Base-by-base conservation (phyloP, 345 rosid species). In the Populus pruinosa region DNA sequence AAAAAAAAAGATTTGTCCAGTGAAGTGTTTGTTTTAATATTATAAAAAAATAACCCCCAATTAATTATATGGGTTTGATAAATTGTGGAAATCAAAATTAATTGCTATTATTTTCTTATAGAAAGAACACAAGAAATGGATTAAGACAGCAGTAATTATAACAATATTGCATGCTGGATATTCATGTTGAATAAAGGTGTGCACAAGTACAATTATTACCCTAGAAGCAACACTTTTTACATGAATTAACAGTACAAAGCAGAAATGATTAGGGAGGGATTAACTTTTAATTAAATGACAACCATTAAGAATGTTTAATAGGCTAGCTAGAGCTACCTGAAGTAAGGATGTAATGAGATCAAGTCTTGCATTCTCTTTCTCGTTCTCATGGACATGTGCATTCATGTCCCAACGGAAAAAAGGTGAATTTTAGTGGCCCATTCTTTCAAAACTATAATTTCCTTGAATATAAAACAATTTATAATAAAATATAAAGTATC, bases 121-220 rank as follows among this genome's bases (percentile, higher is more conserved):
- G 65, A 23, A 36, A n/a, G 44, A 49, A 65, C 49, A 71, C 33
- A 18, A 78, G 65, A 53, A 47, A 71, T 5, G 68, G 75, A 64
- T 27, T 39, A 36, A 50, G 80, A 76, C 78, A 69, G 70, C 17
- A 44, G 66, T 55, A 73, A 79, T 76, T 76, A 76, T 76, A 31
- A 61, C 67, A 27, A 72, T 33, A 69, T 59, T 59, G 21, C 75
- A 68, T 72, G 67, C 21, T 56, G 67, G 35, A 27, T 72, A 36
- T 72, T 72, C 67, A 69, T 83, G 81, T 69, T 69, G 74, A 72
- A 16, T 73, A 77, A 79, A 79, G 75, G 29, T 59, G 75, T 55
- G 49, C 36, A 68, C 56, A 67, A 36, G 20, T 55, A 43, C 35
- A 47, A 68, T 67, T 38, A 50, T 33, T 33, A 13, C 29, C 44